phyloP scores from a whole-genome alignment of 2,329 filamentous ascomycete species.

The Bipolaris victoriae region DNA sequence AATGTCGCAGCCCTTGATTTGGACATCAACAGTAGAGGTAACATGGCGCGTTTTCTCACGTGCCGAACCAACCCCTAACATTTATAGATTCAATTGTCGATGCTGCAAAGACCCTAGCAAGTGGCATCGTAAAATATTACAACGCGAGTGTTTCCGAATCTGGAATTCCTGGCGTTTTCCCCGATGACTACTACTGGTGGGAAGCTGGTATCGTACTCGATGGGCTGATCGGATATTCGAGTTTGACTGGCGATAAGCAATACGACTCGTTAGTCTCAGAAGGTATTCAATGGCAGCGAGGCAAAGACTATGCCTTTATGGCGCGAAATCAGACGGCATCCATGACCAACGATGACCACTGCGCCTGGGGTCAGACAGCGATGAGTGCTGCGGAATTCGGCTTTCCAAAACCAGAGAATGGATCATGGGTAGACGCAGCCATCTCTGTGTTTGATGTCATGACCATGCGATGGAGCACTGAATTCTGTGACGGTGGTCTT shows the following conservation, averaged over 20 bases:
- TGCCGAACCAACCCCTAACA: not conserved
- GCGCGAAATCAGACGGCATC: slow-evolving; percentile 42
- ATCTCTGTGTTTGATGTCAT: slow-evolving; percentile 76
- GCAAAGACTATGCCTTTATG: slow-evolving; percentile 50
- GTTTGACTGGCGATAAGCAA: slow-evolving; percentile 51
- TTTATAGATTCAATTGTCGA: slow-evolving; percentile 33
- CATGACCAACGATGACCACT: slow-evolving; percentile 72
- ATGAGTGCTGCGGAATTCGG: slow-evolving; percentile 71
- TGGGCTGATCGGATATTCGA: slow-evolving; percentile 48
- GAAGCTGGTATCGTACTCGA: slow-evolving; percentile 31
- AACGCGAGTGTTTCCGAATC: slow-evolving; percentile 17
- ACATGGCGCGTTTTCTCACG: not conserved
- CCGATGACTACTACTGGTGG: slow-evolving; percentile 30
- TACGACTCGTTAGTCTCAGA: slow-evolving; percentile 49
- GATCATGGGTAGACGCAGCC: slow-evolving; percentile 66
- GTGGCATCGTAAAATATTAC: slow-evolving; percentile 29
- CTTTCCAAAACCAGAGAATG: slow-evolving; percentile 57
- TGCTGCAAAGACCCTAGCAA: slow-evolving; percentile 29
- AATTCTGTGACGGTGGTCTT: slow-evolving; percentile 68
- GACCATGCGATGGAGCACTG: slow-evolving; percentile 67
- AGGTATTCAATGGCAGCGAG: slow-evolving; percentile 47
- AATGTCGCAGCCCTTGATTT: slow-evolving; percentile 24
- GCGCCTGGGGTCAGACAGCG: slow-evolving; percentile 71
- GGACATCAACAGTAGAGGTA: slow-evolving; percentile 29
- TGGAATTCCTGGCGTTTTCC: slow-evolving; percentile 27